phyloP scores from a whole-genome alignment of 306 rosid species.

The Corylus americana region DNA sequence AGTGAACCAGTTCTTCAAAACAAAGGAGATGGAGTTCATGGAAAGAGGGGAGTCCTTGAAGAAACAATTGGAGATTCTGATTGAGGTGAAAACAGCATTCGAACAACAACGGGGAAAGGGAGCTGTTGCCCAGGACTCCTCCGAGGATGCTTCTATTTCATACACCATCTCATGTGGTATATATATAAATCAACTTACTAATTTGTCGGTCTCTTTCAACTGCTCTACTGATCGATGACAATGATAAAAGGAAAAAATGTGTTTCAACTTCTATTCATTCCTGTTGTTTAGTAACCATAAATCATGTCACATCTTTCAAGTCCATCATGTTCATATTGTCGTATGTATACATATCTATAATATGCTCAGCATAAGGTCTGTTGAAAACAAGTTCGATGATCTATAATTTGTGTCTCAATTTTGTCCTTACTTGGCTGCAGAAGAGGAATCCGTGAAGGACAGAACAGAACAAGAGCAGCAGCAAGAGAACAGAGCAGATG shows the following conservation, averaged over 20 bases:
- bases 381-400: background rate
- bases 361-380: background rate
- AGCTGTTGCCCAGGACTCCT: slow-evolving; percentile 46
- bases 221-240: background rate
- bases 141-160: slow-evolving; percentile 81
- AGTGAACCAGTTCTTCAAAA: slow-evolving; percentile 78
- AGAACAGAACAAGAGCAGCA: slow-evolving; percentile 60
- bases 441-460: slow-evolving; percentile 76
- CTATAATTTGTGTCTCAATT: slow-evolving; percentile 1
- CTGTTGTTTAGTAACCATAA: slow-evolving; percentile 1
- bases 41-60: slow-evolving; percentile 83
- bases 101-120: slow-evolving; percentile 45
- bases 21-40: slow-evolving; percentile 79
- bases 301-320: background rate
- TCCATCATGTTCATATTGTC: background rate
- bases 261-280: slow-evolving; percentile 1
- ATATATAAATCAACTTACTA: slow-evolving; percentile 26
- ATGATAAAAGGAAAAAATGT: background rate
- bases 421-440: slow-evolving; percentile 42
- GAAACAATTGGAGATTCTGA: slow-evolving; percentile 82
- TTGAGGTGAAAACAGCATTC: slow-evolving; percentile 60
- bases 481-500: slow-evolving; percentile 52
- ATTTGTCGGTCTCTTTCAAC: background rate
- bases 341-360: background rate
- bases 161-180: slow-evolving; percentile 82